Evolutionary conservation across 345 rosid species (phyloP).

Genomic region (Barbarea vulgaris): DNA sequence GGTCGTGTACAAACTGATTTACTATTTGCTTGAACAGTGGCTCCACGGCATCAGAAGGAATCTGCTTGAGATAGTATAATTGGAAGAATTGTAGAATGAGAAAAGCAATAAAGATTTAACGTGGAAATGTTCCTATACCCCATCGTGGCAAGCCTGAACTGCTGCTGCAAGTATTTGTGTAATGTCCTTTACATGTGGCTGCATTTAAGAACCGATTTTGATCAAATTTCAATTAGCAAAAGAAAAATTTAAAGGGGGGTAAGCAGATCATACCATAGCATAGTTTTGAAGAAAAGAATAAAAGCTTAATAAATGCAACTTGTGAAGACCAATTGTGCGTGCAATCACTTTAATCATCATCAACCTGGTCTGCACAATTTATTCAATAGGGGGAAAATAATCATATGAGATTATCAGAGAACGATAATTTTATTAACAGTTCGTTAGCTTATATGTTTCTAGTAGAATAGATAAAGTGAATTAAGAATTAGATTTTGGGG

Average conservation of each 20-base stretch:
- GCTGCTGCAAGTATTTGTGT: conserved; percentile 93
- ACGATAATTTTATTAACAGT: not conserved
- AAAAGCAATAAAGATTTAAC: not conserved
- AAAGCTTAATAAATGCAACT: conserved; percentile 68
- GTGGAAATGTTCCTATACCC: conserved; percentile 57
- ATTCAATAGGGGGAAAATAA: not conserved
- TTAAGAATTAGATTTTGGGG: not conserved
- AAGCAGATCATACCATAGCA: conserved; percentile 61
- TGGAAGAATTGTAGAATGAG: not conserved
- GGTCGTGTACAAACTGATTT: conserved; percentile 91
- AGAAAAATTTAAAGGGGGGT: not conserved
- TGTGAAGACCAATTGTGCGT: conserved; percentile 90
- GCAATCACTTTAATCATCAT: conserved; percentile 92
- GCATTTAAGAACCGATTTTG: conserved; percentile 38
- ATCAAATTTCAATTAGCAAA: conserved; percentile 18
- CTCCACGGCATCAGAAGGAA: conserved; percentile 98
- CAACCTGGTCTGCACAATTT: conserved; percentile 78
- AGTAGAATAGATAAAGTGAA: not conserved
- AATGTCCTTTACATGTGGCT: conserved; percentile 94
- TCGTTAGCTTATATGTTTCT: not conserved
- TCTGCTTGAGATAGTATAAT: conserved; percentile 47
- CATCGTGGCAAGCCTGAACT: conserved; percentile 95
- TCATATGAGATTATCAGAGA: not conserved
- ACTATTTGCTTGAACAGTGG: conserved; percentile 91
- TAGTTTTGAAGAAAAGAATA: conserved; percentile 83